Evolutionary conservation across 306 rosid species (phyloP), one percentile per base, ranked within the genome.

Genomic region (Dalbergia cochinchinensis): DNA sequence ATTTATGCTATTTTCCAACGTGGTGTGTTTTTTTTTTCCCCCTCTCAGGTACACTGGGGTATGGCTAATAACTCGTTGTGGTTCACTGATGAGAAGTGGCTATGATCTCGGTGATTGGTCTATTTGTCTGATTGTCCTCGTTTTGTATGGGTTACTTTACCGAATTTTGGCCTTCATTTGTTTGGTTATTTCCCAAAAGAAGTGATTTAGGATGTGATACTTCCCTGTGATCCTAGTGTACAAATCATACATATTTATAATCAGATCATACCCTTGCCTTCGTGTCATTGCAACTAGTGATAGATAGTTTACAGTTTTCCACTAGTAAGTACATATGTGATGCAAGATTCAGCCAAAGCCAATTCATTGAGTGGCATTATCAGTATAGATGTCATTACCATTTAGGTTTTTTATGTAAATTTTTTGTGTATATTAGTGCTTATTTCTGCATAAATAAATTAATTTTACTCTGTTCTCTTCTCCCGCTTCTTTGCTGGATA

Each of bases 11-110:
- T 31, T 6, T 41, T 84, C 73, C 1, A 41, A 39, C 69, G 26
- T 80, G 77, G 42, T 50, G 9, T 45, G 16, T 51, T 50, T 74
- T 6, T 37, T 37, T 37, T 4, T 37, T 37, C 41, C 6, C n/a
- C n/a, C n/a, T 42, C 22, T 39, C 87, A 91, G 96, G 91, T 89
- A 91, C 72, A 86, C 92, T 2, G 96, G 96, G 22, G 93, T 91
- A 71, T 89, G 96, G 96, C 77, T 91, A 78, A 91, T 91, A 61
- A 85, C 90, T 18, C 96, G 93, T 3, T 91, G 96, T 77, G 61
- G 76, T 70, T 84, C 86, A 26, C 63, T 91, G 18, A 64, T 75
- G 79, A 70, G 34, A 16, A 73, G n/a, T 50, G 89, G 90, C 62
- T 91, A 87, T 66, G 63, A 87, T 71, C 84, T 89, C n/a, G 74